phyloP scores from a whole-genome alignment of 768 basidiomycete species.

The Termitomyces sp. region DNA sequence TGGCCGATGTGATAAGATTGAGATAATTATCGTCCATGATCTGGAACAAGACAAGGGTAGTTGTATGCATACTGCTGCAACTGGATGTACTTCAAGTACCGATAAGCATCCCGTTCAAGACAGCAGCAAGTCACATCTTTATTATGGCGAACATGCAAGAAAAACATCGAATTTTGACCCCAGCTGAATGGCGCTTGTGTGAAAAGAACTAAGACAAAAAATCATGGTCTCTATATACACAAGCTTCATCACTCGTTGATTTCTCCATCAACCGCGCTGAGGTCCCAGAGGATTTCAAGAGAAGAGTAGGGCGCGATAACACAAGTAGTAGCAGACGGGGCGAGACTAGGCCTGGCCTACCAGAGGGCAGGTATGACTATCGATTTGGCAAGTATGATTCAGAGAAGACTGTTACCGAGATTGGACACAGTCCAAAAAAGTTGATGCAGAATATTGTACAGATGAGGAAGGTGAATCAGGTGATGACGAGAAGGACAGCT shows the following conservation, averaged over 20 bases:
- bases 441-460: not conserved
- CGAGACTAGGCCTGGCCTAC: not conserved
- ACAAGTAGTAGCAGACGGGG: not conserved
- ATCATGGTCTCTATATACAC: not conserved
- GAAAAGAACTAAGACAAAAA: not conserved
- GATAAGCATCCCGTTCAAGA: not conserved
- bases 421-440: not conserved
- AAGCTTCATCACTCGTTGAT: too few species aligned
- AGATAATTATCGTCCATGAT: not conserved
- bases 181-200: not conserved
- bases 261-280: not conserved
- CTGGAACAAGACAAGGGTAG: not conserved
- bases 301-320: not conserved
- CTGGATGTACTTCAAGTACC: not conserved
- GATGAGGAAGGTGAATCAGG: not conserved
- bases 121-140: not conserved
- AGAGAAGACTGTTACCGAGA: not conserved
- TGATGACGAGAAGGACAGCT: too few species aligned
- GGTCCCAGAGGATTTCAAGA: not conserved
- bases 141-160: not conserved
- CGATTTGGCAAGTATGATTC: not conserved
- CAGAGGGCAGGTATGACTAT: not conserved
- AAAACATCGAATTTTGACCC: not conserved
- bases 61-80: not conserved
- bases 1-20: not conserved